Evolutionary conservation across 192 early-diverging fungal genomes (phyloP).

Genomic region (Dimargaris verticillata): DNA sequence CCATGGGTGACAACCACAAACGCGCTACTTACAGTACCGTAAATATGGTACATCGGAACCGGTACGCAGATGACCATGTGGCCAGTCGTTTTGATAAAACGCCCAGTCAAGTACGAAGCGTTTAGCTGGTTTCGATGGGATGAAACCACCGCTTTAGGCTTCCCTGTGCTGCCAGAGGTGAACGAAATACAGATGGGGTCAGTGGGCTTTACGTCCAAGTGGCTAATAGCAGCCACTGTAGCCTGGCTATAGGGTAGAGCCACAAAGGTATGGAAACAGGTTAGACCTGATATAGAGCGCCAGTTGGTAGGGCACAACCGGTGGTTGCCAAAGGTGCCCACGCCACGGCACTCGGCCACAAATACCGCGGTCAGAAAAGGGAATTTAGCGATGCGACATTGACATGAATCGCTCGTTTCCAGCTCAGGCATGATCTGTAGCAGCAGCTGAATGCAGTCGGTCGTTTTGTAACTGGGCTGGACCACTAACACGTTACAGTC

Average conservation of each 20-base stretch:
- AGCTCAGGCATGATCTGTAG: conserved; percentile 21
- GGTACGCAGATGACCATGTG: conserved; percentile 26
- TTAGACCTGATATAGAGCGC: not conserved
- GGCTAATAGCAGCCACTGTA: not conserved
- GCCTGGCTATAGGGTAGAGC: not conserved
- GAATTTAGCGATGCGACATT: not conserved
- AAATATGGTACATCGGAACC: conserved; percentile 34
- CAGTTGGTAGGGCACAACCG: not conserved
- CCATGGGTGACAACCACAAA: conserved; percentile 27
- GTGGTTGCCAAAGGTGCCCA: too few species aligned
- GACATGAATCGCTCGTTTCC: conserved; percentile 10
- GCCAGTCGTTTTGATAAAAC: conserved; percentile 19
- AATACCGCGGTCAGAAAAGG: conserved; percentile 7
- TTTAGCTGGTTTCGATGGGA: conserved; percentile 31
- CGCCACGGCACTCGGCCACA: conserved; percentile 8
- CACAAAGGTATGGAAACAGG: not conserved
- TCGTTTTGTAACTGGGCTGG: conserved; percentile 19
- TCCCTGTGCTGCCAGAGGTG: conserved; percentile 32
- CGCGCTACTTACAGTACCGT: conserved; percentile 28
- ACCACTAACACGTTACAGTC: conserved; percentile 22
- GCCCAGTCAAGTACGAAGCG: conserved; percentile 23
- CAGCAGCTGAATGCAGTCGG: conserved; percentile 29
- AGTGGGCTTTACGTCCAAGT: not conserved
- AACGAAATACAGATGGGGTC: conserved; percentile 33
- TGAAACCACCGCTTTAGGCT: conserved; percentile 23